Evolutionary conservation across 2,329 filamentous ascomycete genomes (phyloP).

Genomic region (Sordariomycetes sp.): DNA sequence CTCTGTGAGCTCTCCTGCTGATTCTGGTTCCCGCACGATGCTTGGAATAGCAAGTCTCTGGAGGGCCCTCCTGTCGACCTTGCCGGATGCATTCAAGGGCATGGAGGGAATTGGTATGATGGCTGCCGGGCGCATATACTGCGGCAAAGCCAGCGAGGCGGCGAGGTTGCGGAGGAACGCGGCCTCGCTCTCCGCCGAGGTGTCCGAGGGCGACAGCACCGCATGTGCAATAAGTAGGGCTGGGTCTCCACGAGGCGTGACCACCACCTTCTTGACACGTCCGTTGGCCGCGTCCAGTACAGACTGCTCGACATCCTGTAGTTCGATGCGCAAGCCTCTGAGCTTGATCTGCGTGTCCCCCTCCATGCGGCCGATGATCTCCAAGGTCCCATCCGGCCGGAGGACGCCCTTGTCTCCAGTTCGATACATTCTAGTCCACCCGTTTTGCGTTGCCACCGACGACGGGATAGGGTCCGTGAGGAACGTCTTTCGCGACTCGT

Average conservation of each 20-base stretch:
- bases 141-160: neutral
- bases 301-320: constrained; percentile 22
- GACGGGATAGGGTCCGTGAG: constrained; percentile 3
- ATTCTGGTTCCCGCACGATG: constrained; percentile 12
- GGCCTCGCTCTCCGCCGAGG: neutral
- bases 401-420: constrained; percentile 25
- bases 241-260: neutral
- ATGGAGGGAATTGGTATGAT: constrained; percentile 15
- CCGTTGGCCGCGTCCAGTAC: constrained; percentile 3
- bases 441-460: constrained; percentile 1
- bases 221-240: constrained; percentile 7
- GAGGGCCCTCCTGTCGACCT: constrained; percentile 20
- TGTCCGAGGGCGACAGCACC: constrained; percentile 6
- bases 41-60: neutral
- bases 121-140: constrained; percentile 12
- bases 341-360: constrained; percentile 33
- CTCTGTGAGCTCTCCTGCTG: neutral
- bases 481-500: constrained; percentile 8
- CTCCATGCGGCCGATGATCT: constrained; percentile 20
- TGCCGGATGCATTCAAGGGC: constrained; percentile 18
- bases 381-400: constrained; percentile 17
- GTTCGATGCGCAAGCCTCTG: constrained; percentile 29
- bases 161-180: neutral
- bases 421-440: constrained; percentile 18
- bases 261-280: constrained; percentile 9